Evolutionary conservation across 148 eudicot genomes (phyloP), one percentile per base, ranked within the genome.

Genomic region (Hydrangea macrophylla): DNA sequence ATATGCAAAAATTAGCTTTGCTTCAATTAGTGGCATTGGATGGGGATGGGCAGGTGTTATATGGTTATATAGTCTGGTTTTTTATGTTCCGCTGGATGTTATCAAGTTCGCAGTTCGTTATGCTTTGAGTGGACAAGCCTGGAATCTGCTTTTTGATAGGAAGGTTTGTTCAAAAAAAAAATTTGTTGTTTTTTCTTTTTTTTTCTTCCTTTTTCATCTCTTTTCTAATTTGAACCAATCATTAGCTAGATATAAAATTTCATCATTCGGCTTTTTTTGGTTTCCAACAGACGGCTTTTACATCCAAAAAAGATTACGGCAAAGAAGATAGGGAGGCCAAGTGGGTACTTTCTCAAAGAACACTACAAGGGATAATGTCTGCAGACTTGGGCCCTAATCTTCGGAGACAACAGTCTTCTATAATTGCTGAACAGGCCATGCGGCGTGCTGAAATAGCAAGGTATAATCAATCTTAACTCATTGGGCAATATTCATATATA

Each of bases 21-120:
- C 94, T 76, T 82, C 88, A 28, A 86, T 88, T 28, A 72, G 77
- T 26, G 94, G 94, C 64, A 84, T 88, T 28, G 90, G 94, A 50
- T 88, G 94, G 88, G 82, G 88, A 20, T 86, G 94, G 94, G 88
- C 88, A 58, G 94, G 90, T 66, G 82, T 86, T 62, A 88, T 86
- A 61, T 88, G 94, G 94, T 55, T 88, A 60, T 88, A 86, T 59
- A 82, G 86, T 78, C 69, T 88, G 70, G 64, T 86, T 32, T 88
- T 88, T 77, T 88, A 86, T 71, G 31, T 88, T 45, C 88, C 90
- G 27, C 90, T 86, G 0, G 90, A 88, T 40, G 56, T 88, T 15
- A 82, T 88, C 74, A 88, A 88, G 75, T 86, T 88, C 70, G 45
- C 64, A 3, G 79, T 88, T 44, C 86, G 73, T 28, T 88, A 88